Conservation (phyloP, 2,329 filamentous ascomycete genomes). For the Pseudocercospora fijiensis region DNA sequence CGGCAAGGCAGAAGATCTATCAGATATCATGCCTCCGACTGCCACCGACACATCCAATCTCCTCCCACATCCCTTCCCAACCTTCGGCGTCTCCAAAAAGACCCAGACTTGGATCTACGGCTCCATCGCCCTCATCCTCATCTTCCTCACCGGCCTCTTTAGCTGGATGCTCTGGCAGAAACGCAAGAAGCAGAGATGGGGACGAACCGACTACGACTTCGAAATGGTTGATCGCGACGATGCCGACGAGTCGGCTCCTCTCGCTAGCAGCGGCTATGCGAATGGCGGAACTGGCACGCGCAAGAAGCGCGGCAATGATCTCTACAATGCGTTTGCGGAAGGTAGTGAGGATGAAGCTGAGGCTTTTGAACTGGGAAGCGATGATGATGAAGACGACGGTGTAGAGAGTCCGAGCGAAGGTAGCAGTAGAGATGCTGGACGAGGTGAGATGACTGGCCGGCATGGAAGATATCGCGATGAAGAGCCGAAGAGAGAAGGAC, state of each 20-base stretch:
- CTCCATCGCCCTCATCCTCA: slow-evolving; percentile 74
- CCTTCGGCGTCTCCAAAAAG: slow-evolving; percentile 80
- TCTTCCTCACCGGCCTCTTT: slow-evolving; percentile 73
- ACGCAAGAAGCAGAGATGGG: slow-evolving; percentile 58
- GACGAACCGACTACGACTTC: slow-evolving; percentile 84
- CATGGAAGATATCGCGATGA: slow-evolving; percentile 28
- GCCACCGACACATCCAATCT: slow-evolving; percentile 53
- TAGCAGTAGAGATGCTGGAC: slow-evolving; percentile 5
- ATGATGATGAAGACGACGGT: slow-evolving; percentile 27
- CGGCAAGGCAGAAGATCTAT: slow-evolving; percentile 27
- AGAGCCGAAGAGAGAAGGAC: slow-evolving; percentile 19
- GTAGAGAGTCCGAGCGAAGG: slow-evolving; percentile 20
- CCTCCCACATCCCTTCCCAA: slow-evolving; percentile 83
- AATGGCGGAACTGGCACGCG: slow-evolving; percentile 44
- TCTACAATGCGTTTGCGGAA: slow-evolving; percentile 96
- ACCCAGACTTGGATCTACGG: slow-evolving; percentile 95
- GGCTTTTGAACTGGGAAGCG: slow-evolving; percentile 27
- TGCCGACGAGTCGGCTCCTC: slow-evolving; percentile 39
- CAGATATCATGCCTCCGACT: slow-evolving; percentile 19
- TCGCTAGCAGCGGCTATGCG: slow-evolving; percentile 33
- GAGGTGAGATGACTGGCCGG: slow-evolving; percentile 5
- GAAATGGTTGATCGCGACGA: slow-evolving; percentile 87
- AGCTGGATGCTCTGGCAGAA: slow-evolving; percentile 80
- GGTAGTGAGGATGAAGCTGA: slow-evolving; percentile 73
- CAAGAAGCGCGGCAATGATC: slow-evolving; percentile 71